phyloP scores from a whole-genome alignment of 208 protist genomes.

The Trypanosoma conorhini region DNA sequence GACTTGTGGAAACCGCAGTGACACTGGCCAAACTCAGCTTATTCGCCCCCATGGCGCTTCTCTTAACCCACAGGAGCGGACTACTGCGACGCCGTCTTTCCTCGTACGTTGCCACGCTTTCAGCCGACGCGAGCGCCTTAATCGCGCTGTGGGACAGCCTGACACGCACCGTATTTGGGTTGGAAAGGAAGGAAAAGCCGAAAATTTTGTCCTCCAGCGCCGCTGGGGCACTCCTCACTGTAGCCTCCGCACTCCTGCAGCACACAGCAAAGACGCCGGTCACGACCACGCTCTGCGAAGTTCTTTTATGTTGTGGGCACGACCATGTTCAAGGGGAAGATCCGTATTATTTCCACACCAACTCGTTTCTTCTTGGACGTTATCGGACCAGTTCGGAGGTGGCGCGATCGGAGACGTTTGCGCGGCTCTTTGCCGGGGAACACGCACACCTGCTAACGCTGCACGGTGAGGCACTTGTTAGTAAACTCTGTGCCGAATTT shows the following conservation, averaged over 20 bases:
- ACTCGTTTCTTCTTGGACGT: constrained; percentile 26
- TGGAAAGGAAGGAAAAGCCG: constrained; percentile 40
- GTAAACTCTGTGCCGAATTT: constrained; percentile 36
- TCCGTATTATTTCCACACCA: constrained; percentile 51
- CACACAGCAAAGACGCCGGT: constrained; percentile 38
- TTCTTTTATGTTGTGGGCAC: constrained; percentile 78
- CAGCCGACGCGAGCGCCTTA: constrained; percentile 30
- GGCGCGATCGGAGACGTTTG: constrained; percentile 20
- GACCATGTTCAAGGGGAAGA: constrained; percentile 77
- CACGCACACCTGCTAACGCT: constrained; percentile 44
- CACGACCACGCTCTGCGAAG: constrained; percentile 43
- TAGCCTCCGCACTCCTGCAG: constrained; percentile 53
- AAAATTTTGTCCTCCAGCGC: constrained; percentile 55
- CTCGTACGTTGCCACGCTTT: constrained; percentile 24
- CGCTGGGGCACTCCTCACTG: constrained; percentile 31
- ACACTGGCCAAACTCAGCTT: constrained; percentile 49
- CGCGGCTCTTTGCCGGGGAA: constrained; percentile 36
- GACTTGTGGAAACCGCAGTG: constrained; percentile 56
- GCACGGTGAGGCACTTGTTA: constrained; percentile 40
- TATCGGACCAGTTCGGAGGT: constrained; percentile 19
- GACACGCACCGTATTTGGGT: constrained; percentile 60
- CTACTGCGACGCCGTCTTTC: constrained; percentile 37
- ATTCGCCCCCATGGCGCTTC: constrained; percentile 55
- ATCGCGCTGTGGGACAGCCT: constrained; percentile 65
- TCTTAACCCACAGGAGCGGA: constrained; percentile 73